These are phyloP conservation scores for Stephanodiscus triporus DNA, from an alignment of 108 stramenopile species.

Conservation along the genomic window DNA sequence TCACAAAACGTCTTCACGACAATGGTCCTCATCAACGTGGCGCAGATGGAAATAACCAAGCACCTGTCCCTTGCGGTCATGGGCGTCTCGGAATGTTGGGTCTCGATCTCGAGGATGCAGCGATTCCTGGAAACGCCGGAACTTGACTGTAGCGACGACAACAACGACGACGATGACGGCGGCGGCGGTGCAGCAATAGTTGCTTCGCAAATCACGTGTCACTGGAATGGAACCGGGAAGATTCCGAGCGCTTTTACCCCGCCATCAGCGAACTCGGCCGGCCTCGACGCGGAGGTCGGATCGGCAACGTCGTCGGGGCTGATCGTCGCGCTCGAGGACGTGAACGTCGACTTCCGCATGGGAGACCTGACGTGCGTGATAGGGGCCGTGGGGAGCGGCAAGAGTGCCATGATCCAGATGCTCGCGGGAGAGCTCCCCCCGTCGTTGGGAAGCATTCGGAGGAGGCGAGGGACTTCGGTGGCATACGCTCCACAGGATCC, in stretches of 20 bases:
- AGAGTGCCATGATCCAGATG: slow-evolving; percentile 69
- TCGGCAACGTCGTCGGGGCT: slow-evolving; percentile 7
- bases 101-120: slow-evolving; percentile 69
- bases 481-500: slow-evolving; percentile 92
- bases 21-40: slow-evolving; percentile 72
- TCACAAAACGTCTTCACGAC: slow-evolving; percentile 60
- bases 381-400: slow-evolving; percentile 70
- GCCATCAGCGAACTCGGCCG: not conserved
- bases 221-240: slow-evolving; percentile 40
- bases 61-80: slow-evolving; percentile 85
- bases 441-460: slow-evolving; percentile 41
- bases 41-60: slow-evolving; percentile 89
- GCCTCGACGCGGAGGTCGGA: slow-evolving; percentile 11
- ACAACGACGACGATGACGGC: slow-evolving; percentile 6
- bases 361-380: slow-evolving; percentile 66
- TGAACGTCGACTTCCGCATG: slow-evolving; percentile 46
- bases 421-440: slow-evolving; percentile 69
- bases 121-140: slow-evolving; percentile 73
- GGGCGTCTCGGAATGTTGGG: slow-evolving; percentile 74
- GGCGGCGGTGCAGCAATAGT: slow-evolving; percentile 9
- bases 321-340: slow-evolving; percentile 40
- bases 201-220: slow-evolving; percentile 44
- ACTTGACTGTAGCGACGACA: slow-evolving; percentile 11
- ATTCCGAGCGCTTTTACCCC: not conserved
- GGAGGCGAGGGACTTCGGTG: slow-evolving; percentile 51